phyloP scores from a whole-genome alignment of 257 asterid species.

The Cordia subcordata region DNA sequence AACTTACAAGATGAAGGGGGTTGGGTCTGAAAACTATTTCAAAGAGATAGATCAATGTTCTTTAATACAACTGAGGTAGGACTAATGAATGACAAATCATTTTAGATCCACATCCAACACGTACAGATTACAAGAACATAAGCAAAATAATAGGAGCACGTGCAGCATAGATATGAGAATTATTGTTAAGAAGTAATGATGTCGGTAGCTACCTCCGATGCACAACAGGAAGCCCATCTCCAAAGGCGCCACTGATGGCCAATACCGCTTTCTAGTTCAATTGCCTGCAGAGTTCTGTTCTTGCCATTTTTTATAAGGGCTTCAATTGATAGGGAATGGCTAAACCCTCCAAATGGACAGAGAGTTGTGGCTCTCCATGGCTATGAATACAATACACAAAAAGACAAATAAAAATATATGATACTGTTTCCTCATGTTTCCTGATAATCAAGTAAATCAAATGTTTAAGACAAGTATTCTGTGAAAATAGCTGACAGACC shows the following conservation, averaged over 20 bases:
- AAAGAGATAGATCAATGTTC: too few relatives aligned
- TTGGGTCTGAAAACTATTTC: too few relatives aligned
- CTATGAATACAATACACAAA: constrained; percentile 41
- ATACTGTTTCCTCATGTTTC: neutral
- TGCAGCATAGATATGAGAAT: too few relatives aligned
- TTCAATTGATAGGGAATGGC: constrained; percentile 72
- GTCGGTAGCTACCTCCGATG: constrained; percentile 70
- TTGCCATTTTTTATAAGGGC: constrained; percentile 75
- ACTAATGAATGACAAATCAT: too few relatives aligned
- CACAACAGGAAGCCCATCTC: constrained; percentile 98
- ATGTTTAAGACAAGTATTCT: neutral
- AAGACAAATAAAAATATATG: constrained; percentile 17
- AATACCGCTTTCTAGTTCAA: constrained; percentile 89
- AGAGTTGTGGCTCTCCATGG: constrained; percentile 99
- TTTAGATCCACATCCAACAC: too few relatives aligned
- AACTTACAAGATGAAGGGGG: too few relatives aligned
- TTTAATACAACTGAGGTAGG: too few relatives aligned
- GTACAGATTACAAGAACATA: too few relatives aligned
- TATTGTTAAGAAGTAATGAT: neutral
- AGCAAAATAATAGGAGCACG: too few relatives aligned
- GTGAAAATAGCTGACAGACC: constrained; percentile 31
- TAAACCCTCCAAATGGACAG: constrained; percentile 70
- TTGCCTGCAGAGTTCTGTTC: constrained; percentile 79
- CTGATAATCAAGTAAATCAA: neutral
- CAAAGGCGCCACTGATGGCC: constrained; percentile 92